Evolutionary conservation across 2,329 filamentous ascomycete genomes (phyloP), one percentile per base, ranked within the genome.

Genomic region (Fusarium pilosicola): DNA sequence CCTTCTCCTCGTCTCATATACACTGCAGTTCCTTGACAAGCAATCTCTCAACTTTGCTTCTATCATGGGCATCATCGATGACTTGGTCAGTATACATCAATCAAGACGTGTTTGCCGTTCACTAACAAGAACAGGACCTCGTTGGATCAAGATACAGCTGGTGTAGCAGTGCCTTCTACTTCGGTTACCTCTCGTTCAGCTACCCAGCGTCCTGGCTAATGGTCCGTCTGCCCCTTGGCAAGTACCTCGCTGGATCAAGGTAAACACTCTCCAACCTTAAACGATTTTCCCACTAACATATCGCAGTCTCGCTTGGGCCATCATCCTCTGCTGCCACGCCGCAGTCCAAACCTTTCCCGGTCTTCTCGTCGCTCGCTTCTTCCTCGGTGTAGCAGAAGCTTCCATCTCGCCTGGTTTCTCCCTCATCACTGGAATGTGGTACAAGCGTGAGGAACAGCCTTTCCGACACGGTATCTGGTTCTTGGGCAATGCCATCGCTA

Each of bases 381-480:
- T 77, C 26, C 75, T 77, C 1, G 75, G 75, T 22, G 73, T 67
- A 9, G 75, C 75, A 4, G 75, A 77, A 13, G 75, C 75, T 14
- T 77, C 75, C 6, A 77, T 77, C 14, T 76, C 75, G 0, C 75
- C 75, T 2, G 75, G 73, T 0, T 76, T 77, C 15, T 73, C 71
- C 0, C 42, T 77, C 10, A 76, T 77, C 5, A 77, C 75, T 17
- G 75, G 75, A 6, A 77, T 77, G 75, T 77, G 75, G 75, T 77
- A 77, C 5, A 74, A 57, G 2, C 71, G 75, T 0, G 75, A 77
- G 6, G 75, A 77, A 5, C 73, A 77, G 7, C 75, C 75, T 17
- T 71, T 77, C 14, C 46, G 75, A 26, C 75, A 77, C 7, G 75
- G 75, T 7, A 71, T 76, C 7, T 77, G 73, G 75, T 77, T 77